A percentile compares a stretch with the other conserved stretches of the same genome.
Conservation (phyloP, 148 eudicot genomes). For the Cornus controversa region DNA sequence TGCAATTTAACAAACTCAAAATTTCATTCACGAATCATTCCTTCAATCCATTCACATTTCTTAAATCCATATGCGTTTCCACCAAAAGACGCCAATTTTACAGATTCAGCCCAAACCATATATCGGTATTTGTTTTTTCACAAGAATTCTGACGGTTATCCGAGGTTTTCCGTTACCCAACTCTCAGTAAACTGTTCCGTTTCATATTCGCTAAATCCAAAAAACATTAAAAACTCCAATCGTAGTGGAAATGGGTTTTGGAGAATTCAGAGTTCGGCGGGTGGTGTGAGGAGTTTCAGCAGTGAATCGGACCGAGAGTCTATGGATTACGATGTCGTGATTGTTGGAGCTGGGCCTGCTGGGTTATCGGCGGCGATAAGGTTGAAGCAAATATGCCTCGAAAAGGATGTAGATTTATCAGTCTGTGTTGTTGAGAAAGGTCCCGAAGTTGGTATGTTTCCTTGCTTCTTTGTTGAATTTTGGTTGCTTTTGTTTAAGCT, state of each 20-base stretch:
- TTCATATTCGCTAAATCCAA: background rate
- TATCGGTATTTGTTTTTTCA: background rate
- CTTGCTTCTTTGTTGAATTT: background rate
- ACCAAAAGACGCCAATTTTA: conserved; percentile 7
- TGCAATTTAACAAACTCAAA: background rate
- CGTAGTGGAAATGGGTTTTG: conserved; percentile 26
- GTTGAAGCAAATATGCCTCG: conserved; percentile 67
- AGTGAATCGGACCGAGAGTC: conserved; percentile 51
- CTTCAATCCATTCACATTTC: background rate
- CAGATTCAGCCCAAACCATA: background rate
- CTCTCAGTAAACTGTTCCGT: background rate
- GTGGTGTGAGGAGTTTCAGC: conserved; percentile 39
- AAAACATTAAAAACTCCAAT: background rate
- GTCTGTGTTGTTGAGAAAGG: conserved; percentile 98
- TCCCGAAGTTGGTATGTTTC: conserved; percentile 76
- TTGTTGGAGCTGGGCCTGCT: conserved; percentile 96
- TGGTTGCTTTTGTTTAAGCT: background rate
- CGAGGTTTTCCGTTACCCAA: background rate
- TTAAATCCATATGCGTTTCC: conserved; percentile 20
- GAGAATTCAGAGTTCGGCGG: conserved; percentile 12
- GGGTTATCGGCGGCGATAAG: conserved; percentile 91
- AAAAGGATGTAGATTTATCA: conserved; percentile 69
- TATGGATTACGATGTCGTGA: conserved; percentile 77
- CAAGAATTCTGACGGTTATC: background rate
- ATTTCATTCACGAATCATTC: background rate